phyloP scores from a whole-genome alignment of 805 yeast genomes.

The Zygosaccharomyces bailii region DNA sequence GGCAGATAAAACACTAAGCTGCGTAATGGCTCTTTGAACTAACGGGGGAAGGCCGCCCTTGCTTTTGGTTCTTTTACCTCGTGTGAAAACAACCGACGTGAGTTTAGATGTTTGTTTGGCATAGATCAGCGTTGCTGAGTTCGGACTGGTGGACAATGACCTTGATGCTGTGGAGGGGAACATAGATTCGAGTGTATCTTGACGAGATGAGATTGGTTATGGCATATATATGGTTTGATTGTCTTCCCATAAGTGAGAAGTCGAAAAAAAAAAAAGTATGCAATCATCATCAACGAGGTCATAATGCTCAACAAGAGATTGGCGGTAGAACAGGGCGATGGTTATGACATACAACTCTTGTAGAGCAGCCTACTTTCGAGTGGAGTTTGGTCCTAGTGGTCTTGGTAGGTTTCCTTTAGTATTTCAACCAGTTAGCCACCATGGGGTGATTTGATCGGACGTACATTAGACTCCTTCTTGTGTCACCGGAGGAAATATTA shows the following conservation, averaged over 20 bases:
- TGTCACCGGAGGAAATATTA: too few species aligned
- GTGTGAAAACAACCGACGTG: slow-evolving; percentile 28
- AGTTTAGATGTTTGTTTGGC: neutral
- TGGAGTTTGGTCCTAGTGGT: too few species aligned
- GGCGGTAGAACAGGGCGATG: too few species aligned
- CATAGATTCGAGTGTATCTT: neutral
- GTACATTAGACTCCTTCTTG: too few species aligned
- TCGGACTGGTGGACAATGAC: neutral
- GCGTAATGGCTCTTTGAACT: slow-evolving; percentile 46
- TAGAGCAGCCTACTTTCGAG: too few species aligned
- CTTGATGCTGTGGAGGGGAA: neutral
- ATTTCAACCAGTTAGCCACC: too few species aligned
- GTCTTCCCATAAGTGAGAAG: neutral
- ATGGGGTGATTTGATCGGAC: too few species aligned
- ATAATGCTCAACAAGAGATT: too few species aligned
- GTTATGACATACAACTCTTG: too few species aligned
- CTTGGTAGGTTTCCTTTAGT: too few species aligned
- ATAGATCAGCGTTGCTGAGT: neutral
- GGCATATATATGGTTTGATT: neutral
- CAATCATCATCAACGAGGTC: too few species aligned
- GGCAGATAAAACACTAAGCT: slow-evolving; percentile 79
- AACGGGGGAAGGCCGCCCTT: slow-evolving; percentile 43
- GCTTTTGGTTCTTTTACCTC: slow-evolving; percentile 50
- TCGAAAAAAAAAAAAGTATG: too few species aligned
- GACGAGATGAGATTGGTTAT: neutral